Base-by-base conservation (phyloP, 2,329 filamentous ascomycete genomes). In the Ceratocystis cubensis region DNA sequence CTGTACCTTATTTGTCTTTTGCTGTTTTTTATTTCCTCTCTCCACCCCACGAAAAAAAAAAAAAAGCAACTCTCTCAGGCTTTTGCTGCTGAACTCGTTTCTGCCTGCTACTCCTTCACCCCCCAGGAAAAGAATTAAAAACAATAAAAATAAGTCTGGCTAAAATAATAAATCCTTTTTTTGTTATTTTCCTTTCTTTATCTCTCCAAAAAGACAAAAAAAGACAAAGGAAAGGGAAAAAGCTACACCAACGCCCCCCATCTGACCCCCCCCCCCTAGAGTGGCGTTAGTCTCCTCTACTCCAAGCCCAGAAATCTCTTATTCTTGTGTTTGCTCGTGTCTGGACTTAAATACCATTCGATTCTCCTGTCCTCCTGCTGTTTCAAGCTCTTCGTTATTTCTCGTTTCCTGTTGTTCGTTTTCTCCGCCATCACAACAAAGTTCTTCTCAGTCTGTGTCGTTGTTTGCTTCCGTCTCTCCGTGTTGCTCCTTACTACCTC, bases 251-350 rank as follows among this genome's bases (percentile, higher is more conserved):
- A 50, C 48, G 20, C 48, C 48, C 48, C 37, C 37, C 37, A 2
- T 41, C 13, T 15, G 1, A 41, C 2, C 33, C 33, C 33, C 7
- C 8, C n/a, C n/a, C 46, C 48, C n/a, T 25, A 50, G 17, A 50
- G 48, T 50, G 48, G 48, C 48, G 48, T 50, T 30, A 41, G 44
- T 62, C 65, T 66, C 59, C 33, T 53, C 30, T 28, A 56, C 63
- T 63, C 63, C 53, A 45, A 13, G 45, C 65, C 66, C 48, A 28
- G 64, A 66, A 53, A 44, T 17, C 59, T 45, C 65, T 28, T 65
- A 57, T 66, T 50, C 7, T n/a, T 50, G 3, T 50, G 48, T 50
- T 50, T 20, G n/a, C 22, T 50, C 48, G 17, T 50, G 7, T 50
- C 48, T 10, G 48, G 20, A 20, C 48, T 50, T 50, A 50, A 50